Conservation (phyloP, 805 yeast species). For the Debaryomyces maramus region DNA sequence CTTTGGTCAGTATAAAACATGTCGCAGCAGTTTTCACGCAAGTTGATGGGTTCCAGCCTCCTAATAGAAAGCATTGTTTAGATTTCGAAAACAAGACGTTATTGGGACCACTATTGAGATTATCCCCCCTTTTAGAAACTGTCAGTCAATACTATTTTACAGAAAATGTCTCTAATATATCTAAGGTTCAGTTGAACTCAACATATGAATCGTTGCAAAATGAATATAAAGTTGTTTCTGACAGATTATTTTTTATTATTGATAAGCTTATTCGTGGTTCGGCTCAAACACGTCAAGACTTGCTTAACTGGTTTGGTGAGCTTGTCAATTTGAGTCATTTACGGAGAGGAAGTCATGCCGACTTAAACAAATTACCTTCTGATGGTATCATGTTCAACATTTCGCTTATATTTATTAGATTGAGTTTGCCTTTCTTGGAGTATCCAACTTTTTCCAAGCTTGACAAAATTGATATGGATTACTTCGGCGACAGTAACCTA, state of each 20-base stretch:
- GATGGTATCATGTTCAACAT: conserved; percentile 84
- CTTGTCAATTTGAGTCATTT: conserved; percentile 82
- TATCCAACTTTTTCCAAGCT: conserved; percentile 58
- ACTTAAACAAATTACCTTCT: conserved; percentile 61
- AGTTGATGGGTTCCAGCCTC: conserved; percentile 54
- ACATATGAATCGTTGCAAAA: conserved; percentile 61
- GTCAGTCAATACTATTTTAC: conserved; percentile 48
- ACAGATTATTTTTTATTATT: conserved; percentile 65
- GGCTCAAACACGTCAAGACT: conserved; percentile 56
- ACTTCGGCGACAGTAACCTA: conserved; percentile 54
- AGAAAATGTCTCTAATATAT: conserved; percentile 18
- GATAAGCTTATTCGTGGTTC: conserved; percentile 79
- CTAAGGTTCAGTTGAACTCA: conserved; percentile 42
- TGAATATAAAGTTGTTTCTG: conserved; percentile 59
- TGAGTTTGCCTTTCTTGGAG: conserved; percentile 84
- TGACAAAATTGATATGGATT: conserved; percentile 74
- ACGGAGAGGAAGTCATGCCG: conserved; percentile 83
- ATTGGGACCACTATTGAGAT: conserved; percentile 72
- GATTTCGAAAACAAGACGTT: conserved; percentile 62
- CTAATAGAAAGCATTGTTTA: conserved; percentile 42
- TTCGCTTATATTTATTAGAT: conserved; percentile 60
- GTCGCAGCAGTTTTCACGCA: conserved; percentile 63
- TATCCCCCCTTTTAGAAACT: conserved; percentile 70
- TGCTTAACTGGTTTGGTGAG: conserved; percentile 69
- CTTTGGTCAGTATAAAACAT: conserved; percentile 56